phyloP scores from a whole-genome alignment of 345 rosid species.

The Rhodomyrtus tomentosa region DNA sequence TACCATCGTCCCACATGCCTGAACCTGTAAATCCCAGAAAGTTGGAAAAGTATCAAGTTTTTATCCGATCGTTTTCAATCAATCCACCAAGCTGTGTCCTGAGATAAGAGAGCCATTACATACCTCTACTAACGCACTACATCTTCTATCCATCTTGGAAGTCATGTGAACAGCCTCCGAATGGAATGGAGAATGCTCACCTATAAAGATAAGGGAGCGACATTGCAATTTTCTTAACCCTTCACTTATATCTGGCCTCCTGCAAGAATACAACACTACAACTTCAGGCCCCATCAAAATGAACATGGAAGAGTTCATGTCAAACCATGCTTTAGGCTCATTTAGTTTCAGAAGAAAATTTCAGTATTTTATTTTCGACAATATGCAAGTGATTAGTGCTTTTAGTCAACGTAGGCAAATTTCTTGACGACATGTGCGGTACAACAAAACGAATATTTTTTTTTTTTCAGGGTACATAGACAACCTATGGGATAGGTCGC shows the following conservation, averaged over 20 bases:
- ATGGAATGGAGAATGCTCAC: constrained; percentile 81
- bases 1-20: constrained; percentile 91
- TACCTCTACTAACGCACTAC: constrained; percentile 89
- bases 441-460: not conserved
- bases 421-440: not conserved
- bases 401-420: not conserved
- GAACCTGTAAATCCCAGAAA: constrained; percentile 41
- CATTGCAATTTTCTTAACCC: constrained; percentile 66
- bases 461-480: not conserved
- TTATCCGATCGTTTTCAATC: not conserved
- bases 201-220: constrained; percentile 76
- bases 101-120: not conserved
- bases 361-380: not conserved
- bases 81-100: not conserved
- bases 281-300: not conserved
- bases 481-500: not conserved
- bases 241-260: constrained; percentile 83
- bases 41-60: not conserved
- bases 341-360: not conserved
- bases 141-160: constrained; percentile 69
- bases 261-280: constrained; percentile 13
- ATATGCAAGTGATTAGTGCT: not conserved
- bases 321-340: not conserved
- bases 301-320: not conserved
- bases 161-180: constrained; percentile 78